Base-by-base conservation (phyloP, 2,329 filamentous ascomycete species). In the Aaosphaeria arxii region DNA sequence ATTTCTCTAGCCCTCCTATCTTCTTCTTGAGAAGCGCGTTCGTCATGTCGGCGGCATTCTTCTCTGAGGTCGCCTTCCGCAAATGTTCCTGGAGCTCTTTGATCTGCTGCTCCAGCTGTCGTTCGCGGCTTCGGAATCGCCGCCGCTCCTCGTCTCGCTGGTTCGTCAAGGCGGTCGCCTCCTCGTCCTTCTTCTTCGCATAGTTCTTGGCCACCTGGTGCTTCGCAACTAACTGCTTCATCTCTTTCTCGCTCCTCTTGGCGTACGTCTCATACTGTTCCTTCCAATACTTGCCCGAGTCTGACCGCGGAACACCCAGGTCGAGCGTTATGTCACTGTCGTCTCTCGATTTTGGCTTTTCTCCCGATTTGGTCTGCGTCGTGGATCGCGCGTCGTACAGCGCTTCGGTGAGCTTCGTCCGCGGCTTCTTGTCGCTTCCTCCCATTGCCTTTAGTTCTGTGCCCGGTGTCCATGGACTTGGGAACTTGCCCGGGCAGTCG, bases 241-340 rank as follows among this genome's bases (percentile, higher is more conserved):
- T 85, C 67, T 91, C 86, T 40, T 77, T 79, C 66, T 83, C 83
- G 53, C 87, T 88, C 53, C 87, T 86, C 40, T 82, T 77, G 43
- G 88, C 84, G 61, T 91, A 92, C 46, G 78, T 80, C 56, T 89
- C 80, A 59, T 88, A 91, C 62, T 90, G 82, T 28, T 82, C 79
- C 70, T 91, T 91, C 88, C 88, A 92, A 69, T 88, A 91, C 58
- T 81, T 84, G 5, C 87, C 88, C 4, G 87, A 90, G 50, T 86
- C 81, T 2, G 87, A 89, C 53, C 84, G 81, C 5, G 88, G 88
- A 59, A 89, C 84, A 53, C 86, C 86, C 43, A 89, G 72, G 59
- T 91, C 87, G 42, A 85, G 71, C 0, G 87, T 89, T 48, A 84
- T 72, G 57, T 90, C 86, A 46, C 79, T 76, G 44, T 82, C 79